Evolutionary conservation across 2,329 filamentous ascomycete genomes (phyloP).

Genomic region (Dactylellina leptospora): DNA sequence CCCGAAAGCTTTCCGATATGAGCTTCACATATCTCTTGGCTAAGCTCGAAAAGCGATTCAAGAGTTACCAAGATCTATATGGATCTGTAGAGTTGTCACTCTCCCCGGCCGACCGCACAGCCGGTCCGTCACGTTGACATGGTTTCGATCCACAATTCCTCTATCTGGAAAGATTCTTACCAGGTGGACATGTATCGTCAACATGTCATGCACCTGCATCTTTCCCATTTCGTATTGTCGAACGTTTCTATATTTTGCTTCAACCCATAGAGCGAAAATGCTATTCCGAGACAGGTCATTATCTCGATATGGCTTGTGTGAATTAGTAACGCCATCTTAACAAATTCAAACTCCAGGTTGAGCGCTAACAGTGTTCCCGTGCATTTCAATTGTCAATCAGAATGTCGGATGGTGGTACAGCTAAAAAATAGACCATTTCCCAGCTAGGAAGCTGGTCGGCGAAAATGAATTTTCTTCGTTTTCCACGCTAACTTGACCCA

Average conservation of each 20-base stretch:
- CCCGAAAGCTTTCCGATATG: conserved; percentile 9
- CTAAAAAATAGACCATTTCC: conserved; percentile 28
- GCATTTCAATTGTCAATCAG: conserved; percentile 29
- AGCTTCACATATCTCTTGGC: conserved; percentile 20
- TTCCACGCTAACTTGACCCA: conserved; percentile 13
- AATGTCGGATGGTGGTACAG: conserved; percentile 25
- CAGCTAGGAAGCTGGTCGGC: conserved; percentile 48
- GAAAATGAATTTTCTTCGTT: conserved; percentile 44
- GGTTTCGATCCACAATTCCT: conserved; percentile 14
- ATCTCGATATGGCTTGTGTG: background rate
- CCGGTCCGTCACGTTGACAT: conserved; percentile 15
- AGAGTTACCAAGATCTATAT: too few species aligned
- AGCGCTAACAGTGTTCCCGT: background rate
- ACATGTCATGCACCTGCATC: conserved; percentile 7
- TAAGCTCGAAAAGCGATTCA: too few species aligned
- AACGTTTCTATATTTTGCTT: conserved; percentile 39
- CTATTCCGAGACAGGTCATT: conserved; percentile 13
- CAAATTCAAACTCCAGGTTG: conserved; percentile 7
- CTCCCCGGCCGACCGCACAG: conserved; percentile 5
- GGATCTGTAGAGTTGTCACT: too few species aligned
- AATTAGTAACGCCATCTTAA: conserved; percentile 17
- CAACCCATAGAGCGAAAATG: conserved; percentile 10
- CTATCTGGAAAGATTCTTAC: background rate
- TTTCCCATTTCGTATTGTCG: conserved; percentile 2
- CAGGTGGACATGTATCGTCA: background rate